Evolutionary conservation across 2,329 filamentous ascomycete genomes (phyloP), one percentile per base, ranked within the genome.

Genomic region (Macroventuria anomochaeta): DNA sequence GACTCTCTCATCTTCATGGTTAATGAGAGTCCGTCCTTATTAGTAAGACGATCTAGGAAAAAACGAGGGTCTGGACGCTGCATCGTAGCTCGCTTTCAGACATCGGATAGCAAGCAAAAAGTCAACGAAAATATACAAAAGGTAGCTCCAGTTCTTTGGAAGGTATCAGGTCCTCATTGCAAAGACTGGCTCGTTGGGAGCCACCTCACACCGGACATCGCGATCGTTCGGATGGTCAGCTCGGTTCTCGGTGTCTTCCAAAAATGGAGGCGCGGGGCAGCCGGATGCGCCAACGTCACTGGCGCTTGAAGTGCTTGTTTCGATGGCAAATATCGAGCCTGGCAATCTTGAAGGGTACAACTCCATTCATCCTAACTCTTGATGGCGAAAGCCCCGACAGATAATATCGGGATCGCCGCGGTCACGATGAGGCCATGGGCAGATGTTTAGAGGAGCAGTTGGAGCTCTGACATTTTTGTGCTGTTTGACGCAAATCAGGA

Each of bases 251-350:
- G 39, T 17, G 18, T 17, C n/a, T 54, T 5, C 46, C 17, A 32
- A 25, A 17, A 12, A 31, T 26, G n/a, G 34, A 42, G 39, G 38
- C 50, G 50, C 39, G 51, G 51, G 51, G 44, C 44, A 54, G 44
- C 33, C 40, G 44, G 39, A 49, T 40, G 40, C 34, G 34, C 28
- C 33, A 21, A 44, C 39, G 39, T 49, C 51, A 54, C 44, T 38
- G 26, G 32, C 18, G 23, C 18, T 23, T 13, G 29, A 10, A 10
- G 17, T 29, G 37, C 32, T 44, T 43, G 33, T 44, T 40, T 28
- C 21, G 21, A 37, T 15, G 21, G 25, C 26, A 31, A 10, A 32
- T 13, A 15, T 15, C 8, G 7, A 20, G 15, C n/a, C 1, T 12
- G 13, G 3, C 3, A 13, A 36, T 4, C 1, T 8, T n/a, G 15